Evolutionary conservation across 306 rosid species (phyloP).

Genomic region (Cucurbita moschata): DNA sequence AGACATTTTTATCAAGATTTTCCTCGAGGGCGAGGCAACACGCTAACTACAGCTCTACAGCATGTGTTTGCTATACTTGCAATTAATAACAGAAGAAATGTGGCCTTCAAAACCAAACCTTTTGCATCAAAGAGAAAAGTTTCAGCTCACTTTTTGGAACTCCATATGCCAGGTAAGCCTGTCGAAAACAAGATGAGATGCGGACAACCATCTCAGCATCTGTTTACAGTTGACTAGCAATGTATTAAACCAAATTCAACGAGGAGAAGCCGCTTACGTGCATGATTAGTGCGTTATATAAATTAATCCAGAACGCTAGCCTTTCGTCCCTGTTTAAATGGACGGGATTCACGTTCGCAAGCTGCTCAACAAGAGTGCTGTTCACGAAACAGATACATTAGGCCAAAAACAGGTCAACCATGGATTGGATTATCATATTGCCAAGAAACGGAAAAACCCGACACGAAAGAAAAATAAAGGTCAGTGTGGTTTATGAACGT

Average conservation of each 20-base stretch:
- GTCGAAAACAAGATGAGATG: conserved; percentile 5
- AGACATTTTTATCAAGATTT: not conserved
- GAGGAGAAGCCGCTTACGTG: conserved; percentile 30
- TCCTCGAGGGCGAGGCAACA: not conserved
- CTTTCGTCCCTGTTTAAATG: conserved; percentile 43
- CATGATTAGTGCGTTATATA: conserved; percentile 64
- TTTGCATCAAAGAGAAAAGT: conserved; percentile 65
- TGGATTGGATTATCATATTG: not conserved
- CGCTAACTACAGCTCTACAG: too few species aligned
- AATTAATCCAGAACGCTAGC: conserved; percentile 71
- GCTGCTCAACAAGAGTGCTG: conserved; percentile 68
- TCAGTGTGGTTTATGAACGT: not conserved
- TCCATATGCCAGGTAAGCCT: conserved; percentile 78
- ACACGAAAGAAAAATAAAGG: not conserved
- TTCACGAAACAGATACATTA: conserved; percentile 4
- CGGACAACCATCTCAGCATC: not conserved
- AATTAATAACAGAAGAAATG: not conserved
- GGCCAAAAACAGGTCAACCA: not conserved
- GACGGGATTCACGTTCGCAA: conserved; percentile 54
- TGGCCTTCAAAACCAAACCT: conserved; percentile 27
- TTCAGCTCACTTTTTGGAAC: conserved; percentile 70
- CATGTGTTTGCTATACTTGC: not conserved
- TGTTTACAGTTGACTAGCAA: not conserved
- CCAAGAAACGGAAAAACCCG: not conserved
- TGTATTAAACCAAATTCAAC: not conserved